These are phyloP conservation scores for Lasiodiplodia gonubiensis DNA, from an alignment of 2,329 filamentous ascomycete genomes.

Conservation along the genomic window DNA sequence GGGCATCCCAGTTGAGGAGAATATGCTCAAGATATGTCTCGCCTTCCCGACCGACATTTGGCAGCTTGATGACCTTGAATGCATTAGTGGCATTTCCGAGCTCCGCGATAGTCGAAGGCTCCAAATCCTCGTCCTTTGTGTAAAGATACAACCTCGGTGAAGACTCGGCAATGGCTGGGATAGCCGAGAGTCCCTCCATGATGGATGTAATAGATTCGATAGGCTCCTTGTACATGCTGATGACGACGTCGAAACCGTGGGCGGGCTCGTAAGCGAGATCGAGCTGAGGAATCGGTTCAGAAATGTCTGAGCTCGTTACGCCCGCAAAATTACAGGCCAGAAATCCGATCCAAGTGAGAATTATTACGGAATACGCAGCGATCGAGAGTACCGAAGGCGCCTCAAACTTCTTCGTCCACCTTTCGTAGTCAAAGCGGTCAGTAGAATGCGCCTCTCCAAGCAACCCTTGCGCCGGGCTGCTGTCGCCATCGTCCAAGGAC, in stretches of 20 bases:
- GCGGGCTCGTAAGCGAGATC: constrained; percentile 36
- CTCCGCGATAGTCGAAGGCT: constrained; percentile 32
- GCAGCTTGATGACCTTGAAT: constrained; percentile 38
- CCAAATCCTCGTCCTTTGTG: constrained; percentile 37
- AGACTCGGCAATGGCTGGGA: constrained; percentile 33
- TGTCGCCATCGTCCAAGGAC: constrained; percentile 4
- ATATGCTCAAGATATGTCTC: constrained; percentile 38
- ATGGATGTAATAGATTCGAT: constrained; percentile 36
- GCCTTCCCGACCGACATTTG: constrained; percentile 37
- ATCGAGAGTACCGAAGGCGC: constrained; percentile 16
- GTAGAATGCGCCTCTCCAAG: background rate
- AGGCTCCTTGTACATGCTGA: constrained; percentile 48
- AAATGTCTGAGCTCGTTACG: background rate
- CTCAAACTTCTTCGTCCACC: background rate
- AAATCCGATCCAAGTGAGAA: constrained; percentile 22
- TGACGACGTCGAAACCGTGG: constrained; percentile 41
- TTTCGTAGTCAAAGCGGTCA: background rate
- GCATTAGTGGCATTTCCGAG: constrained; percentile 37
- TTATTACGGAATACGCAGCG: constrained; percentile 19
- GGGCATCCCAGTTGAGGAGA: constrained; percentile 33
- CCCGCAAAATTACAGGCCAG: constrained; percentile 21
- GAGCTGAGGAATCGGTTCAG: constrained; percentile 27
- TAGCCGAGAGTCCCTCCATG: constrained; percentile 34
- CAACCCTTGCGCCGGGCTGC: constrained; percentile 7
- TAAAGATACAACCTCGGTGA: constrained; percentile 40